phyloP scores from a whole-genome alignment of 1,284 basidiomycete genomes.

The Trametes hirsuta region DNA sequence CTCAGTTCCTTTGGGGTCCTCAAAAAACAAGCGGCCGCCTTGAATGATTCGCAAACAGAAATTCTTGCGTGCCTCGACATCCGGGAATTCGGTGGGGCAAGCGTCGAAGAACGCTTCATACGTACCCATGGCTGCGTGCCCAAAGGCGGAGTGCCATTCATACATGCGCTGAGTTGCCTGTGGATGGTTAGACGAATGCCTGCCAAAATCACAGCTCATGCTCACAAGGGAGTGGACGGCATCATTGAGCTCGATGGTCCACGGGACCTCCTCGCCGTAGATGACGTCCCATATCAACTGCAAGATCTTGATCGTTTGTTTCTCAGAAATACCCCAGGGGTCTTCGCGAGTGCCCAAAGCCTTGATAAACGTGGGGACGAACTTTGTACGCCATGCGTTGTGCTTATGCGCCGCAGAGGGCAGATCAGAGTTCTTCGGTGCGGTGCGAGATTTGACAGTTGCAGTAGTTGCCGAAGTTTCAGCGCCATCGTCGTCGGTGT shows the following conservation, averaged over 20 bases:
- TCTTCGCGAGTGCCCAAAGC: neutral
- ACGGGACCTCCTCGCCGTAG: neutral
- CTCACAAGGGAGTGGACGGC: too few species aligned
- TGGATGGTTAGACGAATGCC: too few species aligned
- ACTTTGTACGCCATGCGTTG: neutral
- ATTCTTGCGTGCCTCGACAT: neutral
- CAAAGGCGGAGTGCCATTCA: neutral
- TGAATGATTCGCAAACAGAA: neutral
- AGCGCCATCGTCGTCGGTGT: neutral
- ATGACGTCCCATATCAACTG: neutral
- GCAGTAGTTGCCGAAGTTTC: too few species aligned
- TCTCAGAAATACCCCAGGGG: slow-evolving; percentile 1
- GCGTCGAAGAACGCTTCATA: neutral
- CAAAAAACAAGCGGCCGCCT: neutral
- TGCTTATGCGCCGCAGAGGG: neutral
- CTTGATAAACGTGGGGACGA: neutral
- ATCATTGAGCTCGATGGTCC: too few species aligned
- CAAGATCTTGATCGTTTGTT: neutral
- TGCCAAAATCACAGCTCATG: too few species aligned
- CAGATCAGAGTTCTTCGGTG: neutral
- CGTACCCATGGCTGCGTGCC: neutral
- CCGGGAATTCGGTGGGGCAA: neutral
- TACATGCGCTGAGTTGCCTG: slow-evolving; percentile 3
- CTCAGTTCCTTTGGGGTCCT: neutral
- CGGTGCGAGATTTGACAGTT: neutral